Evolutionary conservation across 495 filamentous ascomycete genomes (phyloP).

Genomic region (Chlorociboria aeruginascens): DNA sequence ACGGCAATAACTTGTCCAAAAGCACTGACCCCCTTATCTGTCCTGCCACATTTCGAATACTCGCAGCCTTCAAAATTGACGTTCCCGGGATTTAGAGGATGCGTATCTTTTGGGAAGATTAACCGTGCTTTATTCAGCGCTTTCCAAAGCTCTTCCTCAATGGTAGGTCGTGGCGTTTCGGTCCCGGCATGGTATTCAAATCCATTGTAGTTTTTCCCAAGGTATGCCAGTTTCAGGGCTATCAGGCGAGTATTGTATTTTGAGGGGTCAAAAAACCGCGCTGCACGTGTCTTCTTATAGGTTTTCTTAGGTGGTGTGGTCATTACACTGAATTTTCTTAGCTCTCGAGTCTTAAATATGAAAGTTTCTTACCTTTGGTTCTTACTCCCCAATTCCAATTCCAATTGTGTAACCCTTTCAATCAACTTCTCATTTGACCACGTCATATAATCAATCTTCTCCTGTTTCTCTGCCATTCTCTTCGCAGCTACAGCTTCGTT

Average conservation of each 20-base stretch:
- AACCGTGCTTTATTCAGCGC: constrained; percentile 68
- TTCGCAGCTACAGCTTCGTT: constrained; percentile 4
- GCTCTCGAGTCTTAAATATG: neutral
- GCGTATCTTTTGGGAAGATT: constrained; percentile 53
- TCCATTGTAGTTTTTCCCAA: constrained; percentile 83
- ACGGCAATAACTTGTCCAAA: constrained; percentile 92
- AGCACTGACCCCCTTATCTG: constrained; percentile 85
- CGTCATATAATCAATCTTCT: constrained; percentile 22
- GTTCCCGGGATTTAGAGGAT: constrained; percentile 21
- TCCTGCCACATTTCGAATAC: constrained; percentile 90
- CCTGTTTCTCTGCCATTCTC: neutral
- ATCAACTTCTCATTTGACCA: constrained; percentile 61
- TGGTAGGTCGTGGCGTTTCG: constrained; percentile 55
- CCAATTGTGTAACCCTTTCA: constrained; percentile 50
- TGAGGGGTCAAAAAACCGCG: constrained; percentile 55
- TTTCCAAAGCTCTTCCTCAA: constrained; percentile 89
- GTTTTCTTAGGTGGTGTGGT: constrained; percentile 7
- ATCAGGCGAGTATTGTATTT: constrained; percentile 76
- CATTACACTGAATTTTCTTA: constrained; percentile 6
- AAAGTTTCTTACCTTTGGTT: constrained; percentile 22
- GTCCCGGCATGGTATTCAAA: constrained; percentile 69
- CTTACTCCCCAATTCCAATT: constrained; percentile 43
- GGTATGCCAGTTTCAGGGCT: constrained; percentile 87
- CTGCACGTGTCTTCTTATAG: constrained; percentile 26
- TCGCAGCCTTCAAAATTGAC: constrained; percentile 67